Percentiles rank a stretch among this genome's conserved stretches.
phyloP scores from a whole-genome alignment of 192 early-diverging fungal genomes.

The Backusella psychrophila region DNA sequence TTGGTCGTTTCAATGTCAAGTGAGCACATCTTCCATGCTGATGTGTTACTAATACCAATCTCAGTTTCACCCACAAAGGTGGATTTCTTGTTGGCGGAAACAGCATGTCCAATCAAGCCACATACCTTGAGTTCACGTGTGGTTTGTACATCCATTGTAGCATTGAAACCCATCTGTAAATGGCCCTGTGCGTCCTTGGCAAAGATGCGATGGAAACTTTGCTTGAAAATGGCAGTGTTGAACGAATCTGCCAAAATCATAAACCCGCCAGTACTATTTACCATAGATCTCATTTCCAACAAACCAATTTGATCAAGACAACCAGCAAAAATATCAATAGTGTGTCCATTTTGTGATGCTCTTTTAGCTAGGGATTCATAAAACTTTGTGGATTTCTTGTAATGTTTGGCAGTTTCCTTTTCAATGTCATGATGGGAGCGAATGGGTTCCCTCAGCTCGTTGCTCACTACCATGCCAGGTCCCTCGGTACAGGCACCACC shows the following conservation, averaged over 20 bases:
- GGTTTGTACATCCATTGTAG: constrained; percentile 92
- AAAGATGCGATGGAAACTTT: constrained; percentile 94
- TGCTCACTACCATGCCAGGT: constrained; percentile 92
- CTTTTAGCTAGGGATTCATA: constrained; percentile 90
- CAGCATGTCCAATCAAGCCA: constrained; percentile 95
- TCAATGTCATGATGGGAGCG: constrained; percentile 99
- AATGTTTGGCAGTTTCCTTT: constrained; percentile 90
- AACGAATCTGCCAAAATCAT: constrained; percentile 98
- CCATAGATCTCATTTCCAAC: constrained; percentile 93
- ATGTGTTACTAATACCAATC: constrained; percentile 96
- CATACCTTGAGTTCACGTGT: constrained; percentile 94
- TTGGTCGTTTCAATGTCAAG: constrained; percentile 84
- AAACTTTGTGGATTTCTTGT: constrained; percentile 94
- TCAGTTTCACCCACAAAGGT: constrained; percentile 94
- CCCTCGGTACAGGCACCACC: constrained; percentile 95
- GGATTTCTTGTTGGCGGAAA: constrained; percentile 88
- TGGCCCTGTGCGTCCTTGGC: constrained; percentile 85
- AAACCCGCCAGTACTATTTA: constrained; percentile 84
- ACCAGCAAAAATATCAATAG: constrained; percentile 97
- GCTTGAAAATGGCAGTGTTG: constrained; percentile 95
- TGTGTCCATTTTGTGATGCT: constrained; percentile 82
- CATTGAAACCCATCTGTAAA: constrained; percentile 97
- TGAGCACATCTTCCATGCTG: constrained; percentile 92
- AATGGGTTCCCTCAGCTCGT: constrained; percentile 90
- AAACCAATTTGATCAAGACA: constrained; percentile 97